Percentiles rank a stretch among this genome's conserved stretches.
These are phyloP conservation scores for Phytophthora nicotianae DNA, from an alignment of 352 stramenopile genomes.

Conservation along the genomic window DNA sequence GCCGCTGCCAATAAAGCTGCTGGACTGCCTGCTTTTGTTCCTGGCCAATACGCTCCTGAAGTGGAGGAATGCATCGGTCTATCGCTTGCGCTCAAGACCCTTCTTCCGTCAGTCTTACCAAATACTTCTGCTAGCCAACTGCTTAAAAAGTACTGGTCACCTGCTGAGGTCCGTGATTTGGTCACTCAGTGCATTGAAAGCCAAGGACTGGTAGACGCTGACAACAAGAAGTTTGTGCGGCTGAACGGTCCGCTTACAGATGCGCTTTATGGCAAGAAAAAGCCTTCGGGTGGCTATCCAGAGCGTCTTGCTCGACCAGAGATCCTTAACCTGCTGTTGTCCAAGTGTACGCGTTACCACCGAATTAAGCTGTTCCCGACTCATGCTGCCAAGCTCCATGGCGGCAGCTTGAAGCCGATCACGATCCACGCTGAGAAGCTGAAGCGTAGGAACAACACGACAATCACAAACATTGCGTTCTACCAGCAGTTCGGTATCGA, in stretches of 20 bases:
- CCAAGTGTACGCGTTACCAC: conserved; percentile 75
- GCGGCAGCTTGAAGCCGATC: conserved; percentile 62
- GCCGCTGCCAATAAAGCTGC: conserved; percentile 42
- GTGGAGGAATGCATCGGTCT: conserved; percentile 73
- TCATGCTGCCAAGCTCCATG: conserved; percentile 68
- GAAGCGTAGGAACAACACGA: conserved; percentile 77
- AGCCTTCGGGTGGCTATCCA: conserved; percentile 59
- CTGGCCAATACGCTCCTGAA: conserved; percentile 66
- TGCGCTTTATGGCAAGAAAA: conserved; percentile 76
- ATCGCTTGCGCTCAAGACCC: conserved; percentile 55
- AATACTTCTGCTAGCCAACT: conserved; percentile 24
- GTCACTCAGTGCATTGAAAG: conserved; percentile 68
- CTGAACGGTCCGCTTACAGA: conserved; percentile 73
- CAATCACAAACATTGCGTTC: conserved; percentile 69
- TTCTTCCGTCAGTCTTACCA: conserved; percentile 44
- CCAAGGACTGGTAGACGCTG: conserved; percentile 54
- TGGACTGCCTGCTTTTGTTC: conserved; percentile 47
- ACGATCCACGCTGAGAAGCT: conserved; percentile 67
- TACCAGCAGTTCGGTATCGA: conserved; percentile 87
- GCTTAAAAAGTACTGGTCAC: conserved; percentile 59
- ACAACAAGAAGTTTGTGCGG: conserved; percentile 72
- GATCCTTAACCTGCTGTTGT: conserved; percentile 51
- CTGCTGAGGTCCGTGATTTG: conserved; percentile 59
- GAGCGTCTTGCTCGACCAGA: conserved; percentile 63
- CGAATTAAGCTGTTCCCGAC: conserved; percentile 72